These are phyloP conservation scores for Verbascum thapsus DNA, from an alignment of 257 asterid genomes.

Conservation along the genomic window DNA sequence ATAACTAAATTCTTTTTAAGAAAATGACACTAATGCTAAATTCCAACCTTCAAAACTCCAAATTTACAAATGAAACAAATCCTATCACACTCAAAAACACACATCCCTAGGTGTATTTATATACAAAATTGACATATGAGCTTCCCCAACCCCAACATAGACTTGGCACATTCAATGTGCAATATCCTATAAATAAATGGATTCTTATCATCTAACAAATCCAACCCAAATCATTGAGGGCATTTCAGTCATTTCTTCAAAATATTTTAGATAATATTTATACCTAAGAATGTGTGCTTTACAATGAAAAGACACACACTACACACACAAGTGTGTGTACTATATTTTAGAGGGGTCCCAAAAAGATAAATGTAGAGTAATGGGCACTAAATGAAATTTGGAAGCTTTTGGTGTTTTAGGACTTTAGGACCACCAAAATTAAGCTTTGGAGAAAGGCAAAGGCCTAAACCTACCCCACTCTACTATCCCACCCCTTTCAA, in stretches of 20 bases:
- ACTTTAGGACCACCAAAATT: constrained; percentile 36
- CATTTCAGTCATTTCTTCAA: too few relatives aligned
- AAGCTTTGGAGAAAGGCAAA: constrained; percentile 39
- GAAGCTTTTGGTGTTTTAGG: constrained; percentile 36
- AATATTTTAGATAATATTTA: too few relatives aligned
- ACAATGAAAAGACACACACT: neutral
- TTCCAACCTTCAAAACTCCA: too few relatives aligned
- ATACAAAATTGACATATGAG: neutral
- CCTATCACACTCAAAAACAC: neutral
- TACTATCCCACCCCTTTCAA: too few relatives aligned
- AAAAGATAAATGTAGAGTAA: constrained; percentile 41
- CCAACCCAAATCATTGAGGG: too few relatives aligned
- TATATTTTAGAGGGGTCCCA: constrained; percentile 38
- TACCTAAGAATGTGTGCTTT: constrained; percentile 2
- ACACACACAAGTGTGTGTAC: constrained; percentile 21
- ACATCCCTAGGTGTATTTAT: constrained; percentile 4
- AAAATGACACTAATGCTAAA: too few relatives aligned
- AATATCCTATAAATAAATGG: neutral
- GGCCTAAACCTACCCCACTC: constrained; percentile 52
- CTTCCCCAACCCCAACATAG: neutral
- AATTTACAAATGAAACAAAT: neutral
- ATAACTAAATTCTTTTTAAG: neutral
- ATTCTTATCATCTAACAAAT: too few relatives aligned
- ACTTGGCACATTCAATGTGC: neutral
- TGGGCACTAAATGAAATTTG: constrained; percentile 46